Base-by-base conservation (phyloP, 495 filamentous ascomycete species). In the Tuber microsphaerosporum region DNA sequence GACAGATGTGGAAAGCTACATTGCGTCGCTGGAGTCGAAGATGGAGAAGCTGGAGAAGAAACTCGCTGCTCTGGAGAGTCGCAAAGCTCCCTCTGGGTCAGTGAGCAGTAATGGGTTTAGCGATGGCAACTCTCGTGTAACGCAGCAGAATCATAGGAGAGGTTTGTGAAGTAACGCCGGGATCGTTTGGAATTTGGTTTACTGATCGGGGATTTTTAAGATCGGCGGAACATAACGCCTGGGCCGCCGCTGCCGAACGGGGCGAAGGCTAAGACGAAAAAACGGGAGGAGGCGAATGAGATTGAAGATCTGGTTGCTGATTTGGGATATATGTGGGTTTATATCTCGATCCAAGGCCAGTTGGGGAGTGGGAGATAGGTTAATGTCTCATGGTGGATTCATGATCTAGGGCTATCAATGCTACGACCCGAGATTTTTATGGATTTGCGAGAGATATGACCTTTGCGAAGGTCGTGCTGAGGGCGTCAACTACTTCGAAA, bases 391-490 rank as follows among this genome's bases (percentile, higher is more conserved):
- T 75, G 71, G 71, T 65, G 45, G 34, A 45, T 72, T 9, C 20
- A 46, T 44, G 26, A 22, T 70, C 1, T 75, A 96, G 93, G 73
- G 92, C 93, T 10, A 90, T 98, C 80, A 97, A 95, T 85, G 93
- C 94, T 42, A 95, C 93, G 4, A 94, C 94, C 8, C 88, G 93
- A 74, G 94, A 97, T 83, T 98, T 97, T 80, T 90, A 94, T 82
- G 92, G 93, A 14, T 94, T 94, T 72, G 90, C 92, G 39, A 89
- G 87, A 70, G 91, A 89, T 77, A 93, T 95, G 86, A 94, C 92
- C 10, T 97, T 96, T 85, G 92, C 92, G 44, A 90, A 69, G 89
- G 95, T 72, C 84, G 97, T 73, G 91, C 91, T 56, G 88, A 93
- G 42, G 89, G 92, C 69, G 86, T 89, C 22, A 89, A 73, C 84